A percentile compares a stretch with the other conserved stretches of the same genome.
phyloP scores from a whole-genome alignment of 129 eudicot genomes.

The Chrysanthemum makinoi region DNA sequence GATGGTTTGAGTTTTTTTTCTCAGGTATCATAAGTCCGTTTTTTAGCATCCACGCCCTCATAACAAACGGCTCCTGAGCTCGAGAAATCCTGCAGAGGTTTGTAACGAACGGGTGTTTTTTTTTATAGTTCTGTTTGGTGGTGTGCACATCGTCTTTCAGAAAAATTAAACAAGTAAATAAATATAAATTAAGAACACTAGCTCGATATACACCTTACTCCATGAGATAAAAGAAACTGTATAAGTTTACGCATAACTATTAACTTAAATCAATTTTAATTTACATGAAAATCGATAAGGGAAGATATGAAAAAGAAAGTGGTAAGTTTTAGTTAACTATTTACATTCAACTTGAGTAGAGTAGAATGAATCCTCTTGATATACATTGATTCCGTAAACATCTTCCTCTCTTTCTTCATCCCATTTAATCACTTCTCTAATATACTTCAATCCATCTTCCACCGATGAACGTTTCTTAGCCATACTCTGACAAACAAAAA shows the following conservation, averaged over 20 bases:
- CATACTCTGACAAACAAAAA: constrained; percentile 35
- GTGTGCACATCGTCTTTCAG: no score
- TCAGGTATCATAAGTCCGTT: no score
- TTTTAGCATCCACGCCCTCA: no score
- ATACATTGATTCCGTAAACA: constrained; percentile 11
- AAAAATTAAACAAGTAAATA: no score
- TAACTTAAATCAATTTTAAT: neutral
- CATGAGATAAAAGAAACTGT: no score
- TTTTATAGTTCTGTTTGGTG: no score
- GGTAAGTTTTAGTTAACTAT: neutral
- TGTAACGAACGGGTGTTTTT: no score
- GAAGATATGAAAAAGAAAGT: neutral
- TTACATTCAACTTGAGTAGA: constrained; percentile 14
- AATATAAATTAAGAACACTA: neutral
- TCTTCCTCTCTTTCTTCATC: constrained; percentile 26
- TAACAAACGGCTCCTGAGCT: no score
- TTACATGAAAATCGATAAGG: neutral
- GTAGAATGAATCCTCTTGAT: constrained; percentile 6
- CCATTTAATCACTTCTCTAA: constrained; percentile 26
- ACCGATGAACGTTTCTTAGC: constrained; percentile 35
- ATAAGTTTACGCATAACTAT: no score
- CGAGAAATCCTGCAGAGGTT: no score
- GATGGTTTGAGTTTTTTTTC: no score
- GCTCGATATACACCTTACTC: neutral
- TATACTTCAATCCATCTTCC: constrained; percentile 38